Evolutionary conservation across 2,329 filamentous ascomycete genomes (phyloP), one percentile per base, ranked within the genome.

Genomic region (Alternaria sp.): DNA sequence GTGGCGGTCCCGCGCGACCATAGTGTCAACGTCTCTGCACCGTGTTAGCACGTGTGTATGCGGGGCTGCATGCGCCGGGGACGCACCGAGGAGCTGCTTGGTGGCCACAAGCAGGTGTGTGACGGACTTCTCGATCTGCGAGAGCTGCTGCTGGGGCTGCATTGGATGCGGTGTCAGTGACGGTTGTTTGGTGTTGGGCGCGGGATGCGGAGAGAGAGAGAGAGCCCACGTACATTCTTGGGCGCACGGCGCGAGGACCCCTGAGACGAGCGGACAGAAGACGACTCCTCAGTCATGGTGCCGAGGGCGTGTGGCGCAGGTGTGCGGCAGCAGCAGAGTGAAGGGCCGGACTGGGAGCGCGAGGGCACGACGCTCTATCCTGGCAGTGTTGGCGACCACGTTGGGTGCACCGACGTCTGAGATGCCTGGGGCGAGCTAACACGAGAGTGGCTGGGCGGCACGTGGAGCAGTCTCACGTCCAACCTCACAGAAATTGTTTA

Each of bases 41-140:
- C 23, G 51, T 45, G 64, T 70, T 67, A 71, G 71, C 64, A 56
- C 58, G 57, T 49, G 55, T 43, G 53, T 47, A 30, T 51, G 33
- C 55, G 56, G 56, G 54, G 58, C 14, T 25, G 57, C 41, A 37
- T 28, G 64, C 47, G 50, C 26, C 44, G 61, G 41, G 14, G 65
- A 72, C 71, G 63, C 20, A 74, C 71, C 71, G 66, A 99, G 90
- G 3, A 99, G 89, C 82, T 98, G 94, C 80, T 99, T 99, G 33
- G 96, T 99, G 37, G 96, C 96, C 70, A 99, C 95, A 37, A 99
- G 89, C 47, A 99, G 91, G 79, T 99, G 96, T 28, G 72, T 77
- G 68, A 99, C 96, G 79, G 94, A 97, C 85, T 97, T 98, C 84
- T 99, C 96, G 81, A 99, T 99, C 81, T 97, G 95, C 56, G 95